phyloP scores from a whole-genome alignment of 225 moss, liverwort and hornwort genomes.

The Lunularia cruciata region DNA sequence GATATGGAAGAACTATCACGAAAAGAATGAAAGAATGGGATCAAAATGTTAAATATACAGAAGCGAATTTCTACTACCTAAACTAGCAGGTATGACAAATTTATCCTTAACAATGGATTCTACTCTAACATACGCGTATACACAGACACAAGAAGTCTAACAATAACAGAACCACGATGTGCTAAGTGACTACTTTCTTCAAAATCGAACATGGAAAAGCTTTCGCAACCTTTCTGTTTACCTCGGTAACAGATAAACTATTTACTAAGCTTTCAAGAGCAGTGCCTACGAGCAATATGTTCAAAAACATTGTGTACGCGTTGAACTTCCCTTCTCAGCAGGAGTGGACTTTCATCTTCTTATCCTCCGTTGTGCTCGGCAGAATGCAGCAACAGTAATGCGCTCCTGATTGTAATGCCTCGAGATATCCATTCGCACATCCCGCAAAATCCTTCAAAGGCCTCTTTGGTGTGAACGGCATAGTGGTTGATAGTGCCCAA shows the following conservation, averaged over 20 bases:
- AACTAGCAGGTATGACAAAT: too few relatives aligned
- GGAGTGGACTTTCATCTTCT: neutral
- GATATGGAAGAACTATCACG: too few relatives aligned
- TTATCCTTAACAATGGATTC: too few relatives aligned
- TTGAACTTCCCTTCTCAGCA: neutral
- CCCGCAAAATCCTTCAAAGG: neutral
- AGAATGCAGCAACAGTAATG: neutral
- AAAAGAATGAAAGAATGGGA: too few relatives aligned
- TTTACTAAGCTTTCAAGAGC: constrained; percentile 1
- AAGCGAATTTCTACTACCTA: too few relatives aligned
- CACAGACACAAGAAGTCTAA: too few relatives aligned
- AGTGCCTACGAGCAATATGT: neutral
- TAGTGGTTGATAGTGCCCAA: neutral
- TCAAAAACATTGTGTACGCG: neutral
- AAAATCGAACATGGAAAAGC: neutral
- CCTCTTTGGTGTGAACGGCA: neutral
- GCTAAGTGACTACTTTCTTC: too few relatives aligned
- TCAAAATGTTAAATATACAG: too few relatives aligned
- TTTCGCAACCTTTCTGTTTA: neutral
- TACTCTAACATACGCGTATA: too few relatives aligned
- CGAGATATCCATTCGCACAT: neutral
- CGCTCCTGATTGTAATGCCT: constrained; percentile 8
- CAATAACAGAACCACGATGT: too few relatives aligned
- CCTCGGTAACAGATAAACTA: neutral
- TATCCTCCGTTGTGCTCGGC: constrained; percentile 2